Evolutionary conservation across 2,329 filamentous ascomycete genomes (phyloP).

Genomic region (Fonsecaea nubica): DNA sequence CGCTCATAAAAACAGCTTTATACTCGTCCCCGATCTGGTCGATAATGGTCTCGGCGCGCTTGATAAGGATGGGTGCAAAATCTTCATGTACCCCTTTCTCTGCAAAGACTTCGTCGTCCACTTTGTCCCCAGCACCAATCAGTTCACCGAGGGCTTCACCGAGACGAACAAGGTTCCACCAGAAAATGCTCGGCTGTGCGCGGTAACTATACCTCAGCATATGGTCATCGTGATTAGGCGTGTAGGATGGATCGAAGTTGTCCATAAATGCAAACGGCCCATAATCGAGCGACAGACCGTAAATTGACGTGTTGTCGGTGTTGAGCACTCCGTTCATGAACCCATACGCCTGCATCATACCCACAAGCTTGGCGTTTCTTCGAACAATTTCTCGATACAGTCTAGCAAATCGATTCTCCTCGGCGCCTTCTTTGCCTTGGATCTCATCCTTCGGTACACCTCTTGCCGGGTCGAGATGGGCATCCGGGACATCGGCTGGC

Average conservation of each 20-base stretch:
- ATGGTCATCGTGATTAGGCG: slow-evolving; percentile 94
- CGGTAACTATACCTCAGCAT: slow-evolving; percentile 87
- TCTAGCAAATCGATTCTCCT: slow-evolving; percentile 85
- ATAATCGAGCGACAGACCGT: slow-evolving; percentile 89
- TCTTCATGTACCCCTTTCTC: slow-evolving; percentile 73
- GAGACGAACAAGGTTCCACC: slow-evolving; percentile 96
- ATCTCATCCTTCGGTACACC: slow-evolving; percentile 64
- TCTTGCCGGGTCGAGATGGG: slow-evolving; percentile 51
- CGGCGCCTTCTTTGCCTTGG: slow-evolving; percentile 70
- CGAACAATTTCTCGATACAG: slow-evolving; percentile 87
- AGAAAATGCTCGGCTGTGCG: slow-evolving; percentile 94
- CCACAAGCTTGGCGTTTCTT: slow-evolving; percentile 85
- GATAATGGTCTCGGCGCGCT: slow-evolving; percentile 84
- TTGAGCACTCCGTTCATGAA: slow-evolving; percentile 99
- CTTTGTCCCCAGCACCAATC: slow-evolving; percentile 74
- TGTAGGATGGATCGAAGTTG: slow-evolving; percentile 92
- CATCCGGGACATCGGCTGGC: slow-evolving; percentile 46
- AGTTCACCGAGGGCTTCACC: slow-evolving; percentile 89
- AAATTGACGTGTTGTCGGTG: slow-evolving; percentile 94
- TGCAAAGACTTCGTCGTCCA: slow-evolving; percentile 75
- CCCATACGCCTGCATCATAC: slow-evolving; percentile 96
- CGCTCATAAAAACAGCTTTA: slow-evolving; percentile 82
- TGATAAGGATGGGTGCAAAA: slow-evolving; percentile 72
- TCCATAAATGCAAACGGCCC: slow-evolving; percentile 98
- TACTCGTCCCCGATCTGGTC: slow-evolving; percentile 83